Evolutionary conservation across 179 eudicot species (phyloP).

Genomic region (Amaranthus tricolor): DNA sequence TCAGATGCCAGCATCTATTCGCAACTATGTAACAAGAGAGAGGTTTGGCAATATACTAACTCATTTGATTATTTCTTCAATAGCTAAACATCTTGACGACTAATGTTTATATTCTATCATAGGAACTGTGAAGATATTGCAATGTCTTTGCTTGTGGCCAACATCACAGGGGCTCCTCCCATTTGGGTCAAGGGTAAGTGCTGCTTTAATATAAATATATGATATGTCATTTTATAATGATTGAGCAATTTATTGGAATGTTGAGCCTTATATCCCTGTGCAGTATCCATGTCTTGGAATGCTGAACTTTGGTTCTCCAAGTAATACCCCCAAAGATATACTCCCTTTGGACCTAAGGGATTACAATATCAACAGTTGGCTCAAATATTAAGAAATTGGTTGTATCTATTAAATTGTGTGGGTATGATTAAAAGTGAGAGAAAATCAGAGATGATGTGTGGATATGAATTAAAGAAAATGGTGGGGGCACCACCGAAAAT

Average conservation of each 20-base stretch:
- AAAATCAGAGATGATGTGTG: too few relatives aligned
- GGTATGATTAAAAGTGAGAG: too few relatives aligned
- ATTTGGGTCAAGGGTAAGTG: conserved; percentile 70
- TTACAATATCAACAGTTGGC: too few relatives aligned
- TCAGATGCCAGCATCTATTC: conserved; percentile 56
- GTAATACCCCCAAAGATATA: neutral
- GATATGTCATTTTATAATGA: neutral
- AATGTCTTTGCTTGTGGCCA: conserved; percentile 74
- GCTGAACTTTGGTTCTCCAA: neutral
- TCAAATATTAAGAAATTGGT: too few relatives aligned
- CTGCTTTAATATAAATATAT: neutral
- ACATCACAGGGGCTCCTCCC: conserved; percentile 63
- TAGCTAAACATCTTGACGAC: neutral
- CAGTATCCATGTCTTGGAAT: neutral
- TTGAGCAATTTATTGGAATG: neutral
- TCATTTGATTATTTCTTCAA: neutral
- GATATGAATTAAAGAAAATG: too few relatives aligned
- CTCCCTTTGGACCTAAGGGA: too few relatives aligned
- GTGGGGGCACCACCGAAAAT: too few relatives aligned
- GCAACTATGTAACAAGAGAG: conserved; percentile 51
- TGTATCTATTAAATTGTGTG: too few relatives aligned
- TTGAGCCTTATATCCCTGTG: neutral
- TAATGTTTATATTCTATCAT: conserved; percentile 12
- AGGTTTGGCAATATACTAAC: conserved; percentile 33
- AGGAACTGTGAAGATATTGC: conserved; percentile 81